Conservation (phyloP, 1,284 basidiomycete species). For the Mycena citricolor region DNA sequence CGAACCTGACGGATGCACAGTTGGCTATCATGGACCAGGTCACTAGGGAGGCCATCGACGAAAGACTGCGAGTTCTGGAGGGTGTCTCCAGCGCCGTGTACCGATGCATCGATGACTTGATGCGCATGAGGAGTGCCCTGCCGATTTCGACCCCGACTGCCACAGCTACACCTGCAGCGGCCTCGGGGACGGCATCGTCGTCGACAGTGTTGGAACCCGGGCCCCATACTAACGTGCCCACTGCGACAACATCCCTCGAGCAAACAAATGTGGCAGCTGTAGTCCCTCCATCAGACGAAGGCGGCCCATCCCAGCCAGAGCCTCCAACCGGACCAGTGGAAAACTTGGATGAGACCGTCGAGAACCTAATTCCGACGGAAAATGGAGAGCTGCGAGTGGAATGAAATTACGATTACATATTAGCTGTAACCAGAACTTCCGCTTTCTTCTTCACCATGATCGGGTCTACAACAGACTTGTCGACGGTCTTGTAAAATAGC, state of each 20-base stretch:
- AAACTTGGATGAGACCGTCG: too few species aligned
- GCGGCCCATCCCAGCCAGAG: too few species aligned
- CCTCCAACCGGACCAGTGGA: too few species aligned
- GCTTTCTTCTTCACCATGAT: conserved; percentile 55
- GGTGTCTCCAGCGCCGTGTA: conserved; percentile 69
- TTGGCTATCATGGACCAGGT: conserved; percentile 58
- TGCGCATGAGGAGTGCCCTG: conserved; percentile 68
- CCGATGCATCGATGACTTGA: conserved; percentile 74
- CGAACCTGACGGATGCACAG: conserved; percentile 57
- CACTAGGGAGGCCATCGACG: conserved; percentile 79
- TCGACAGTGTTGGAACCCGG: too few species aligned
- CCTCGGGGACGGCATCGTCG: too few species aligned
- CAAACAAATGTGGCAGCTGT: conserved; percentile 6
- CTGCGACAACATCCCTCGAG: too few species aligned
- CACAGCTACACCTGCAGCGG: conserved; percentile 10
- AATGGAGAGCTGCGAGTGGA: too few species aligned
- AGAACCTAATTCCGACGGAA: too few species aligned
- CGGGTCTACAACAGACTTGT: conserved; percentile 57
- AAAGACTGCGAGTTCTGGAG: conserved; percentile 74
- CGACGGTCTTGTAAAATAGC: conserved; percentile 58
- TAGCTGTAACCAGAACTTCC: conserved; percentile 27
- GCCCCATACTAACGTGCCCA: too few species aligned
- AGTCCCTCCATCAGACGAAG: not conserved
- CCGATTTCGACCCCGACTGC: conserved; percentile 35
- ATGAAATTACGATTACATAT: conserved; percentile 13